Evolutionary conservation across 257 asterid genomes (phyloP), one percentile per base, ranked within the genome.

Genomic region (Sherardia arvensis): DNA sequence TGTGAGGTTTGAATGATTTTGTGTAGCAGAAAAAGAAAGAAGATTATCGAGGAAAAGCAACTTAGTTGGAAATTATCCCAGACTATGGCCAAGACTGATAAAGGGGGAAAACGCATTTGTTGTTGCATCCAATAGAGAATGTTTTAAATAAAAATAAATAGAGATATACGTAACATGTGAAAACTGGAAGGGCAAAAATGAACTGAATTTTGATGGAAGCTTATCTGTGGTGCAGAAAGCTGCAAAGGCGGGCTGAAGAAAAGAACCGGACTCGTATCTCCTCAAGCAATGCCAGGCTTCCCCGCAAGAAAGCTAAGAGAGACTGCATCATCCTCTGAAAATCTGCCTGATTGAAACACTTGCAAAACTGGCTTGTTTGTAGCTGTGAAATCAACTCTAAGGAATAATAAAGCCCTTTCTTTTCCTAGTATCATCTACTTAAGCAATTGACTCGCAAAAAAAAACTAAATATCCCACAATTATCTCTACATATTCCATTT

Each of bases 151-250:
- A 3, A 40, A 40, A n/a, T n/a, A n/a, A n/a, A n/a, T n/a, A n/a
- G n/a, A n/a, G n/a, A n/a, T n/a, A n/a, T n/a, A n/a, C 14, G 48
- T n/a, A 40, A 40, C n/a, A 3, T 40, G 12, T 40, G 59, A n/a
- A 11, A 10, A 22, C 3, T 20, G 0, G 8, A 1, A 53, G 14
- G 23, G 12, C 25, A 54, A 21, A 54, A n/a, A 21, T n/a, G 23
- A 3, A 4, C 8, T 15, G 10, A 51, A 51, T 12, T 25, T 10
- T 55, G n/a, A 58, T 18, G 21, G 43, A 28, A 58, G 11, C 21
- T 27, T 23, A 40, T 14, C 51, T 63, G 23, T n/a, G 1, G 29
- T 63, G 67, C 67, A 63, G 67, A 26, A 63, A 53, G 67, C 53
- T 29, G 58, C 58, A 47, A 62, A 43, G 67, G 67, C 9, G 8